Conservation (phyloP, 371 early-diverging fungal genomes). For the Mucor sp. region DNA sequence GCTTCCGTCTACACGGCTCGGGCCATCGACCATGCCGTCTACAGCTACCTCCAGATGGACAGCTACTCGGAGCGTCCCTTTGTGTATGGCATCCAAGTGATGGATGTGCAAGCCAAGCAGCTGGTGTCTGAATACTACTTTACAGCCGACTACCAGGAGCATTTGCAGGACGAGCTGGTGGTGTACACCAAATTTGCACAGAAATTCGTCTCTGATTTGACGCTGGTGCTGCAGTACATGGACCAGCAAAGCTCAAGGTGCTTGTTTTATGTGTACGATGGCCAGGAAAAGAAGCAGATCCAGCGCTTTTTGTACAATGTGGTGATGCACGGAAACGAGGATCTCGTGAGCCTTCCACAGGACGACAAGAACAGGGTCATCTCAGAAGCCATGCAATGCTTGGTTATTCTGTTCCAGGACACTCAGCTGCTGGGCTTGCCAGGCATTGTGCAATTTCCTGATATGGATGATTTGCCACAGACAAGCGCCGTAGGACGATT, state of each 20-base stretch:
- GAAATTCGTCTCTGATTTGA: slow-evolving; percentile 18
- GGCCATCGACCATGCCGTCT: slow-evolving; percentile 28
- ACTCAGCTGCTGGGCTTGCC: slow-evolving; percentile 27
- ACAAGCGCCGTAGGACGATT: slow-evolving; percentile 19
- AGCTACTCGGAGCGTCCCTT: slow-evolving; percentile 23
- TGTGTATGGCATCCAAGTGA: slow-evolving; percentile 18
- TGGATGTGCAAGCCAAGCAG: neutral
- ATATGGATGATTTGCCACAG: slow-evolving; percentile 8
- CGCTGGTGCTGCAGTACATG: slow-evolving; percentile 6
- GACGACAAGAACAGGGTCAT: slow-evolving; percentile 1
- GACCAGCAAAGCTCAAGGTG: slow-evolving; percentile 15
- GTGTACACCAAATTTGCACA: slow-evolving; percentile 12
- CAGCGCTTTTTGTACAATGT: slow-evolving; percentile 25
- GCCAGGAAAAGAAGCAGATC: slow-evolving; percentile 18
- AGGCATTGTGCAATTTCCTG: slow-evolving; percentile 8
- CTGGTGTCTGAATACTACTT: neutral
- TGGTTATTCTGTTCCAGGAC: slow-evolving; percentile 37
- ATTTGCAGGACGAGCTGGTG: neutral
- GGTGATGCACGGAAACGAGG: slow-evolving; percentile 9
- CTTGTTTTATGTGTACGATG: slow-evolving; percentile 30
- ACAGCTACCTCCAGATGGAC: slow-evolving; percentile 32
- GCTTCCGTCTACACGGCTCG: slow-evolving; percentile 24
- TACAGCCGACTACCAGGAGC: neutral
- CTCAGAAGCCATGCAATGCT: slow-evolving; percentile 25
- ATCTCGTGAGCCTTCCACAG: neutral